Conservation (phyloP, 805 yeast species). For the Blastobotrys attinorum region DNA sequence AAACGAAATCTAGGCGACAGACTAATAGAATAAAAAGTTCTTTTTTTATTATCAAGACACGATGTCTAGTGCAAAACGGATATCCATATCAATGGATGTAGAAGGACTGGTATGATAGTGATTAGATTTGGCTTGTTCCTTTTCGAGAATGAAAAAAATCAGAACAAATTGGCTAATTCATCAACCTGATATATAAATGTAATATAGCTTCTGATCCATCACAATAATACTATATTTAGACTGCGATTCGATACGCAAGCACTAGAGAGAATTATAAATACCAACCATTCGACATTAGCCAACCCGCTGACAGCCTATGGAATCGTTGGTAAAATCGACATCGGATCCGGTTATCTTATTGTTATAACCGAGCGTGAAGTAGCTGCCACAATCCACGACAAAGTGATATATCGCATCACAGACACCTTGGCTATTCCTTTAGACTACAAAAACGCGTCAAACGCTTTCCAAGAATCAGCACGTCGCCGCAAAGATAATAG, state of each 20-base stretch:
- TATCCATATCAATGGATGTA: not conserved
- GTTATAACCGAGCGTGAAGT: constrained; percentile 13
- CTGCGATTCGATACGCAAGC: not conserved
- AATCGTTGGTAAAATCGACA: constrained; percentile 13
- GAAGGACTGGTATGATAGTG: not conserved
- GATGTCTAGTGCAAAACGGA: not conserved
- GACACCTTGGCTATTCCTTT: constrained; percentile 16
- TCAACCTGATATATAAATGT: too few species aligned
- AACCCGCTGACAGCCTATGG: constrained; percentile 5
- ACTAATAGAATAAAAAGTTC: too few species aligned
- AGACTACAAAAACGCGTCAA: constrained; percentile 6
- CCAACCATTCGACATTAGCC: not conserved
- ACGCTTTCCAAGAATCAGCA: not conserved
- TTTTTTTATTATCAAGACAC: too few species aligned
- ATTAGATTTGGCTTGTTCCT: not conserved
- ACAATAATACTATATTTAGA: not conserved
- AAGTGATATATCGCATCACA: constrained; percentile 12
- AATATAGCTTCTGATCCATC: not conserved
- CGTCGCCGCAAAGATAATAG: not conserved
- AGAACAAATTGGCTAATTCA: too few species aligned
- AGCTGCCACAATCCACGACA: constrained; percentile 10
- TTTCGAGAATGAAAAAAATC: too few species aligned
- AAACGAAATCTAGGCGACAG: too few species aligned
- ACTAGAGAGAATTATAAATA: not conserved
- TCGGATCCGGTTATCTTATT: constrained; percentile 16